These are phyloP conservation scores for Boletus edulis DNA, from an alignment of 768 basidiomycete species.

Conservation along the genomic window DNA sequence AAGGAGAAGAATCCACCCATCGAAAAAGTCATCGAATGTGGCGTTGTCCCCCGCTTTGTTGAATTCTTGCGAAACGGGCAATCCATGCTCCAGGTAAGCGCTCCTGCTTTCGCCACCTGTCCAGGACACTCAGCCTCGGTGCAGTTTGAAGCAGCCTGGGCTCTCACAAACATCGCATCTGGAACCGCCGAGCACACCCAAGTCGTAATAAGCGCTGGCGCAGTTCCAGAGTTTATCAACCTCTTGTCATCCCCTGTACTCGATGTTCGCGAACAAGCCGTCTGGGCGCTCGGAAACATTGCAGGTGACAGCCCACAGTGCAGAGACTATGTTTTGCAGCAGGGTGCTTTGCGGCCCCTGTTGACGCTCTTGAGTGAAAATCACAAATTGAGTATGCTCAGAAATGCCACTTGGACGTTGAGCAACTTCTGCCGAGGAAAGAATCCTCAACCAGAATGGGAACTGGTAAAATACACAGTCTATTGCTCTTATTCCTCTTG, in stretches of 20 bases:
- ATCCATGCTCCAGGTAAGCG: constrained; percentile 78
- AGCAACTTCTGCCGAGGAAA: constrained; percentile 99
- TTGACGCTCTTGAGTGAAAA: constrained; percentile 89
- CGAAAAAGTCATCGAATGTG: constrained; percentile 96
- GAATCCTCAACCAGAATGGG: constrained; percentile 97
- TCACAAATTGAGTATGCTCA: constrained; percentile 97
- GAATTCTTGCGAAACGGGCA: constrained; percentile 82
- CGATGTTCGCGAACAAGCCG: constrained; percentile 98
- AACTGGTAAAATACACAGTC: constrained; percentile 58
- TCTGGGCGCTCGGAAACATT: constrained; percentile 99
- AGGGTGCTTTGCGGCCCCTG: constrained; percentile 91
- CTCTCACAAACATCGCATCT: constrained; percentile 95
- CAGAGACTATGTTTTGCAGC: constrained; percentile 92
- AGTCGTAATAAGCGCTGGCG: constrained; percentile 91
- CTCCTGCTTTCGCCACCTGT: constrained; percentile 6
- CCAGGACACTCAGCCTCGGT: constrained; percentile 3
- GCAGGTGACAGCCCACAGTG: constrained; percentile 98
- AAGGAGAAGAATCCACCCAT: constrained; percentile 99
- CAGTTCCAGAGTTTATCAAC: constrained; percentile 97
- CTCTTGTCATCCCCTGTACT: constrained; percentile 90
- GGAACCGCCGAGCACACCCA: constrained; percentile 98
- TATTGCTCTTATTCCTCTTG: constrained; percentile 2
- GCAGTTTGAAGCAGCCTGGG: constrained; percentile 98
- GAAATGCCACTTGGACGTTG: constrained; percentile 98
- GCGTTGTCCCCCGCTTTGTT: constrained; percentile 96